These are phyloP conservation scores for Didymella sp. DNA, from an alignment of 2,329 filamentous ascomycete genomes.

Conservation along the genomic window DNA sequence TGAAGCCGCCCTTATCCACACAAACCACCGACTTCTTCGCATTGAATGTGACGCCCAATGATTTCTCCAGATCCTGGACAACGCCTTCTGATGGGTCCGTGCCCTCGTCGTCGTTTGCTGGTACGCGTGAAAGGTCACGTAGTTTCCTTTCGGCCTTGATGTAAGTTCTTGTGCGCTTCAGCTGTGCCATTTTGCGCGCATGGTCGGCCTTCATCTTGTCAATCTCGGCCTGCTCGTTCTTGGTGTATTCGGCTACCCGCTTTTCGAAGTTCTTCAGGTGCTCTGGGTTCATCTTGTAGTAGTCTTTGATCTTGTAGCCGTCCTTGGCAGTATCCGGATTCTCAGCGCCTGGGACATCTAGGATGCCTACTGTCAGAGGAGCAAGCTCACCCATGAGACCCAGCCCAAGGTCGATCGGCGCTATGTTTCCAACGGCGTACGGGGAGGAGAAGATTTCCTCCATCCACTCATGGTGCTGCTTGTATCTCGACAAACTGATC, in stretches of 20 bases:
- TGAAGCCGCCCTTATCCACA: conserved; percentile 77
- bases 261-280: conserved; percentile 84
- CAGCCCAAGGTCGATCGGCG: conserved; percentile 84
- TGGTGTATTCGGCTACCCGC: conserved; percentile 74
- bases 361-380: conserved; percentile 81
- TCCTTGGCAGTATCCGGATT: conserved; percentile 35
- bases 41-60: conserved; percentile 71
- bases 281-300: conserved; percentile 74
- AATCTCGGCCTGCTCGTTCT: conserved; percentile 79
- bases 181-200: conserved; percentile 73
- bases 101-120: conserved; percentile 31
- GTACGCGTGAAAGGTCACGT: conserved; percentile 65
- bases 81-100: conserved; percentile 71
- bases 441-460: conserved; percentile 94
- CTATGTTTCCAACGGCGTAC: conserved; percentile 83
- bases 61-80: conserved; percentile 73
- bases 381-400: conserved; percentile 80
- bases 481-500: conserved; percentile 84
- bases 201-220: conserved; percentile 84
- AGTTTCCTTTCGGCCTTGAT: conserved; percentile 79
- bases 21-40: conserved; percentile 70
- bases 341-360: conserved; percentile 63
- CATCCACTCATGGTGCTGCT: conserved; percentile 99
- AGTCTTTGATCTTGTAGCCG: conserved; percentile 56
- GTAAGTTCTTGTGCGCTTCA: conserved; percentile 74